These are phyloP conservation scores for Pascua guehoae DNA, from an alignment of 1,284 basidiomycete species.

Conservation along the genomic window DNA sequence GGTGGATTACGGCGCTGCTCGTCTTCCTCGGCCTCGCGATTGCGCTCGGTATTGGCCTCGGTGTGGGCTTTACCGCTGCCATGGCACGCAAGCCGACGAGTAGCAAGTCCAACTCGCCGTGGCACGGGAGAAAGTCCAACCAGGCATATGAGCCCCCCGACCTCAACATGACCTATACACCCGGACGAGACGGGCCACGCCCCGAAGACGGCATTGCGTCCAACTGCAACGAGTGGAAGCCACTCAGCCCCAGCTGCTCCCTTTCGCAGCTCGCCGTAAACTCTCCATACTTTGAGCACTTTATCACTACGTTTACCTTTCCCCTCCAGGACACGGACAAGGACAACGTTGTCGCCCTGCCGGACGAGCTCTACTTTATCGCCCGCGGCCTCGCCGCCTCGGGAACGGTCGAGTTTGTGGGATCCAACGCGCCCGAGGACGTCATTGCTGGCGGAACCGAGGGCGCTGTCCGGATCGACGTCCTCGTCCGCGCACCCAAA, in stretches of 20 bases:
- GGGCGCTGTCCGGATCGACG: slow-evolving; percentile 38
- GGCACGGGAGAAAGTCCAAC: not conserved
- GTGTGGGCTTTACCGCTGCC: slow-evolving; percentile 27
- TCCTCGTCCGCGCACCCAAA: slow-evolving; percentile 35
- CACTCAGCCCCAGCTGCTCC: slow-evolving; percentile 27
- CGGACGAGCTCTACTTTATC: slow-evolving; percentile 31
- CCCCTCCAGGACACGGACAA: slow-evolving; percentile 19
- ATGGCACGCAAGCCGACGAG: slow-evolving; percentile 1
- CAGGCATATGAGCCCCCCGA: slow-evolving; percentile 1
- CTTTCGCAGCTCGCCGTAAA: slow-evolving; percentile 18
- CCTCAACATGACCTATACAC: slow-evolving; percentile 34
- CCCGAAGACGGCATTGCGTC: slow-evolving; percentile 34
- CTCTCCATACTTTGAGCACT: slow-evolving; percentile 14
- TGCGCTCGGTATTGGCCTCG: slow-evolving; percentile 34
- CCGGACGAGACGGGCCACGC: slow-evolving; percentile 36
- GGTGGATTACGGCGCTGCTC: slow-evolving; percentile 28
- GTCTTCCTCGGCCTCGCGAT: slow-evolving; percentile 25
- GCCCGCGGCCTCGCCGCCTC: slow-evolving; percentile 39
- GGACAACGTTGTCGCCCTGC: not conserved
- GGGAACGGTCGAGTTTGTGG: slow-evolving; percentile 44
- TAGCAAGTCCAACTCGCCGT: not conserved
- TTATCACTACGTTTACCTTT: slow-evolving; percentile 30
- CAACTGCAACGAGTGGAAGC: slow-evolving; percentile 34
- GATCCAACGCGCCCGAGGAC: slow-evolving; percentile 29
- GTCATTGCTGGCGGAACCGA: slow-evolving; percentile 33